Base-by-base conservation (phyloP, 2,329 filamentous ascomycete species). In the Verticillium zaregamsianum region DNA sequence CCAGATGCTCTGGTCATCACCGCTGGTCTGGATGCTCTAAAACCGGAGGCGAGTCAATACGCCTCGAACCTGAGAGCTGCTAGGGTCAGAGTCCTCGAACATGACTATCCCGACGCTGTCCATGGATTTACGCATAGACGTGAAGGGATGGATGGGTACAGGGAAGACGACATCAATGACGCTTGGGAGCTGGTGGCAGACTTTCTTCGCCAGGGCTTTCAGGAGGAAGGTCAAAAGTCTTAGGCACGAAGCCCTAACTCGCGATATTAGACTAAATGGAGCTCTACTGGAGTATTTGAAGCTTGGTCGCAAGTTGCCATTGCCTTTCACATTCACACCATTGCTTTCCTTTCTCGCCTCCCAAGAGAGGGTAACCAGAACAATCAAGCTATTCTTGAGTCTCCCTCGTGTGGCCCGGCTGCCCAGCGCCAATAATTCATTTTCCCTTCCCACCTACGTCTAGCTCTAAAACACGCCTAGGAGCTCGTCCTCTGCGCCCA, bases 401-500 rank as follows among this genome's bases (percentile, higher is more conserved):
- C 28, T 25, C 28, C 28, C 28, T 1, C 28, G 28, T 6, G 28
- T 6, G 28, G 28, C 28, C 28, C 28, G 28, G 5, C 4, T 28
- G 28, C 28, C 28, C 4, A 6, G 28, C 6, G 5, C 5, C 28
- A 28, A 28, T 1, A 28, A 28, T 6, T 5, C 28, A 28, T 28
- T 28, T 28, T 1, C 5, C 4, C 28, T 28, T 35, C 8, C 15
- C 37, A 40, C 37, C 9, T 5, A 15, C 2, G 4, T 20, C 15
- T 40, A 40, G 33, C 49, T 52, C 55, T 66, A 64, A 33, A 66
- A 67, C 9, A 67, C 61, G 32, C 65, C 65, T 5, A 62, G 32
- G 2, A 67, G 55, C 28, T 58, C 54, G 37, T 67, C 65, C 32
- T 64, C 54, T 14, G 62, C 61, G 14, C 61, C 57, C 28, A 63